phyloP scores from a whole-genome alignment of 2,329 filamentous ascomycete genomes.

The Trichoderma citrinoviride region DNA sequence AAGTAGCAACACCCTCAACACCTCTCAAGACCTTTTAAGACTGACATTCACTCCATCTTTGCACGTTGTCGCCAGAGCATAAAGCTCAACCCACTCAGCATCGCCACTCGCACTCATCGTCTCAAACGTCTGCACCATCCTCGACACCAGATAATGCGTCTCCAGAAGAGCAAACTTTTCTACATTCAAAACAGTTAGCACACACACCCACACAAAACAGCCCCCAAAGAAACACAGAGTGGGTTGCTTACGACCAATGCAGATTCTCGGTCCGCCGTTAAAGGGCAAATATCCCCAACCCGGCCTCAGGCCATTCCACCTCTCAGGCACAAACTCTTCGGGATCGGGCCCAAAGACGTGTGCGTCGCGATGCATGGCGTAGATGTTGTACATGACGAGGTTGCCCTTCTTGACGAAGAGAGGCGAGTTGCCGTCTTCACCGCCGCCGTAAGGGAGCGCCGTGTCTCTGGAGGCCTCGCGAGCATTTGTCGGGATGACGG shows the following conservation, averaged over 20 bases:
- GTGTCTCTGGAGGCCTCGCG: slow-evolving; percentile 41
- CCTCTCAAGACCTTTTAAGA: background rate
- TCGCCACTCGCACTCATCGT: slow-evolving; percentile 31
- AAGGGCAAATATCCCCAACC: slow-evolving; percentile 47
- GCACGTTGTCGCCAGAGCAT: slow-evolving; percentile 37
- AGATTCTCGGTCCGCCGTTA: slow-evolving; percentile 46
- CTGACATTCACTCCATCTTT: slow-evolving; percentile 33
- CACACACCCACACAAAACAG: background rate
- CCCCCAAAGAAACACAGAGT: no score
- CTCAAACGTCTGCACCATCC: slow-evolving; percentile 36
- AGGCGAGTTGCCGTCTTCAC: slow-evolving; percentile 45
- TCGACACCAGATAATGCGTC: slow-evolving; percentile 35
- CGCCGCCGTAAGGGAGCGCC: slow-evolving; percentile 51
- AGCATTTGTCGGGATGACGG: slow-evolving; percentile 50
- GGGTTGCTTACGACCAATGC: slow-evolving; percentile 41
- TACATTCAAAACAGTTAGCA: slow-evolving; percentile 23
- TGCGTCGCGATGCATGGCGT: slow-evolving; percentile 40
- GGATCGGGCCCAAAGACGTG: slow-evolving; percentile 39
- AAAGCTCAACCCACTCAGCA: slow-evolving; percentile 35
- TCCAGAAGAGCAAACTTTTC: slow-evolving; percentile 39
- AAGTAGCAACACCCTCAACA: background rate
- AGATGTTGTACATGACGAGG: slow-evolving; percentile 44
- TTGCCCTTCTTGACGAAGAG: slow-evolving; percentile 50
- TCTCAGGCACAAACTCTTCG: slow-evolving; percentile 41
- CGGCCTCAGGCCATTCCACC: slow-evolving; percentile 40